Evolutionary conservation across 2,329 filamentous ascomycete genomes (phyloP), one percentile per base, ranked within the genome.

Genomic region (Aspergillus sp.): DNA sequence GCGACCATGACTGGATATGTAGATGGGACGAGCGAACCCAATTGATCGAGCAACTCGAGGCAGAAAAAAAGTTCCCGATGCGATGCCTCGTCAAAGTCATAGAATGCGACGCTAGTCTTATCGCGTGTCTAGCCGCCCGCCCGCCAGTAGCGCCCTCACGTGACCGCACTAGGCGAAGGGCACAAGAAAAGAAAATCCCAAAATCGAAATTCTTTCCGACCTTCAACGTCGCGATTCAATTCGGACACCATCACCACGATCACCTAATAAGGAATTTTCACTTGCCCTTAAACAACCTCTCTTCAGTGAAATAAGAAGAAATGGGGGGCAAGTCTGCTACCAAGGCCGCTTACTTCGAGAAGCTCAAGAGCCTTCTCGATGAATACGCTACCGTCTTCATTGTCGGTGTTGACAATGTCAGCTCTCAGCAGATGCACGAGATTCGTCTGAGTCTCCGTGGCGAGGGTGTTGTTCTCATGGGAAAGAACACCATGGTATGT

Each of bases 351-450:
- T 96, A 99, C 89, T 99, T 99, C 87, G 94, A 97, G 82, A 98
- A 98, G 92, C 92, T 99, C 81, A 96, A 97, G 90, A 81, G 81
- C 82, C 88, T 98, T 81, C 90, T 99, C 81, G 91, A 98, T 85
- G 89, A 92, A 81, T 98, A 96, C 90, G 88, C 87, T 81, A 94
- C 90, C 77, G 90, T 98, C 85, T 98, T 99, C 91, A 93, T 99
- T 81, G 93, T 96, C 81, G 88, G 79, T 78, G 90, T 94, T 78
- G 91, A 98, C 92, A 99, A 98, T 99, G 95, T 99, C 88, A 92
- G 90, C 82, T 99, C 95, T 73, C 95, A 99, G 89, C 96, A 99
- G 89, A 99, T 99, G 96, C 95, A 99, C 91, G 95, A 99, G 88
- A 98, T 99, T 82, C 91, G 95, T 81, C 84, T 89, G 76, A 83